Evolutionary conservation across 2,329 filamentous ascomycete species (phyloP).

Genomic region (Claviceps arundinis): DNA sequence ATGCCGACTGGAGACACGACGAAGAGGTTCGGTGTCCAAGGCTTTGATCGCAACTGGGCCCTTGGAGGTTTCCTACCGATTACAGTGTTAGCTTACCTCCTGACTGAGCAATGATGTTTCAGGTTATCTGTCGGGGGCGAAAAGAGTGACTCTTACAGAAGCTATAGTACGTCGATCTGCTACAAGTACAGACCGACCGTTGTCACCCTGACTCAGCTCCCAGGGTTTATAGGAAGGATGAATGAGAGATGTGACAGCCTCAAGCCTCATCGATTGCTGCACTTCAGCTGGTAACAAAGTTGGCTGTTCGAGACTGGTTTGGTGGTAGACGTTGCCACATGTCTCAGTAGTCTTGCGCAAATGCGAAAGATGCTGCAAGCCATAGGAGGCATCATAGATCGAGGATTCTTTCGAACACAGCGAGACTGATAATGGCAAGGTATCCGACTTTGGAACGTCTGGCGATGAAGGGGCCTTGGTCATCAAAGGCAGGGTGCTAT

Average conservation of each 20-base stretch:
- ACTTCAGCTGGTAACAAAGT: not conserved
- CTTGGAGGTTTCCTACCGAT: not conserved
- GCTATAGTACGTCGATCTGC: not conserved
- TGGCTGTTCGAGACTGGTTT: not conserved
- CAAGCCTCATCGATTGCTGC: not conserved
- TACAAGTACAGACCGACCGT: not conserved
- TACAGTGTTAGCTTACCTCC: not conserved
- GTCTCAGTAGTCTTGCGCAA: not conserved
- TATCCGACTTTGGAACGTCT: not conserved
- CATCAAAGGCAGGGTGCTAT: constrained; percentile 1
- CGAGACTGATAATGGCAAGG: not conserved
- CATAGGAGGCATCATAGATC: not conserved
- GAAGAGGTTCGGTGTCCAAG: not conserved
- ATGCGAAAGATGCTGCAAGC: not conserved
- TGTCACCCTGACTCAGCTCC: not conserved
- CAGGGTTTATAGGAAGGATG: not conserved
- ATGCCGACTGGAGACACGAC: not conserved
- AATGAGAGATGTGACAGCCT: not conserved
- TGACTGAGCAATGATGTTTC: not conserved
- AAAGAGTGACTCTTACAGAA: not conserved
- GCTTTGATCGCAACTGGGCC: not conserved
- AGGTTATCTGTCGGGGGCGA: not conserved
- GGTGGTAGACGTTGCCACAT: not conserved
- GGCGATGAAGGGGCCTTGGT: not conserved
- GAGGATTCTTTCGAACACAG: not conserved